Percentiles rank a stretch among this genome's conserved stretches.
Evolutionary conservation across 371 early-diverging fungal genomes (phyloP).

Genomic region (Entomophthora muscae): DNA sequence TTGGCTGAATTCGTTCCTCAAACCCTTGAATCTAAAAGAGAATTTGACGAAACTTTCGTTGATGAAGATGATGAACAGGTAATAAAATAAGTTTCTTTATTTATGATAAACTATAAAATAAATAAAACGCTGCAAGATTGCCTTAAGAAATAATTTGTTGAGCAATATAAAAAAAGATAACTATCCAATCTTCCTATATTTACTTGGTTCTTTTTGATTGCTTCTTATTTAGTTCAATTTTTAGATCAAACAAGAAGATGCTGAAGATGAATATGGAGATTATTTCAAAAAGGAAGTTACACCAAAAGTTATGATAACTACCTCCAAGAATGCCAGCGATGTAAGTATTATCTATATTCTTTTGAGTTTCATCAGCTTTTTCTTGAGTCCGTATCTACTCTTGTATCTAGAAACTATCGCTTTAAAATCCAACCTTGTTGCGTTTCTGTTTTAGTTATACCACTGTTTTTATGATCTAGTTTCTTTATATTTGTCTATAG

Average conservation of each 20-base stretch:
- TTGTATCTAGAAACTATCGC: no score
- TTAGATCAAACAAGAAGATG: constrained; percentile 70
- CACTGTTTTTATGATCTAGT: no score
- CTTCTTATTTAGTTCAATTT: no score
- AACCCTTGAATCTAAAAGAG: constrained; percentile 84
- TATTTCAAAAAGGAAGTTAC: constrained; percentile 66
- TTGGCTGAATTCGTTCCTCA: constrained; percentile 76
- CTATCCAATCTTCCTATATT: not conserved
- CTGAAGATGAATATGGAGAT: constrained; percentile 76
- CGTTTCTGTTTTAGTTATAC: no score
- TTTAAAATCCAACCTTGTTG: no score
- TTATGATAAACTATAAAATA: not conserved
- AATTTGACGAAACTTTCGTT: constrained; percentile 85
- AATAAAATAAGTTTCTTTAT: no score
- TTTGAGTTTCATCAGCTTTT: no score
- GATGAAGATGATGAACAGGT: constrained; percentile 56
- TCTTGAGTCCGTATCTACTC: no score
- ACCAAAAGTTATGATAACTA: constrained; percentile 92
- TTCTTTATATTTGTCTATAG: no score
- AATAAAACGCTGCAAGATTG: not conserved
- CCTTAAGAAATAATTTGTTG: not conserved
- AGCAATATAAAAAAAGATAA: not conserved
- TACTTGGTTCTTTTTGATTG: no score
- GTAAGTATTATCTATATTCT: no score
- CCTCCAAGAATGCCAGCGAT: constrained; percentile 43